phyloP scores from a whole-genome alignment of 257 asterid species.

The Nicotiana paniculata region DNA sequence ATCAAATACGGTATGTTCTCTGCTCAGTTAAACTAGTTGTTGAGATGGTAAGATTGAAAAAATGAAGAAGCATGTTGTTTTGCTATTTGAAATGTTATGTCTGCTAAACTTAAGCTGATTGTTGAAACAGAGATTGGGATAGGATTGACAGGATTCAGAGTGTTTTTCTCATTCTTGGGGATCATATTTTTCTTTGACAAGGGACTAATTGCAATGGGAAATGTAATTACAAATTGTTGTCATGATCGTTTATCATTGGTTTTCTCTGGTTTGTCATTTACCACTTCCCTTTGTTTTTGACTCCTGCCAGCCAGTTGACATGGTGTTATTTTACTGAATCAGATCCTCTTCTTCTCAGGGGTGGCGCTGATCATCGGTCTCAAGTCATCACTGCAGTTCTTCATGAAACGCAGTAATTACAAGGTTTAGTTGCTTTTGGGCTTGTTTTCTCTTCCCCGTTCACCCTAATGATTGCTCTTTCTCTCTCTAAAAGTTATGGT shows the following conservation, averaged over 20 bases:
- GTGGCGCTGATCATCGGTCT: slow-evolving; percentile 84
- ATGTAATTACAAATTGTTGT: slow-evolving; percentile 45
- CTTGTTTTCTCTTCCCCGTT: neutral
- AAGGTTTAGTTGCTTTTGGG: slow-evolving; percentile 41
- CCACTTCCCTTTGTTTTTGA: neutral
- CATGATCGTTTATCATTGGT: slow-evolving; percentile 3
- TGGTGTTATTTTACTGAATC: slow-evolving; percentile 22
- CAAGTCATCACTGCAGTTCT: slow-evolving; percentile 84
- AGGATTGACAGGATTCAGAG: slow-evolving; percentile 93
- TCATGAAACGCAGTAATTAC: slow-evolving; percentile 75
- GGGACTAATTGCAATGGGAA: slow-evolving; percentile 95
- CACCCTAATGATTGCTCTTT: neutral
- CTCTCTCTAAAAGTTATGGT: neutral
- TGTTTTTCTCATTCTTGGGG: slow-evolving; percentile 83
- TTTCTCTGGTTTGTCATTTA: slow-evolving; percentile 10
- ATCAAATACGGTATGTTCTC: neutral
- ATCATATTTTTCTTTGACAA: slow-evolving; percentile 81
- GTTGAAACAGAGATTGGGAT: slow-evolving; percentile 80
- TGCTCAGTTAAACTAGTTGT: neutral
- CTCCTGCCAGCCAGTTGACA: neutral
- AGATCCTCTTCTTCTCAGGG: slow-evolving; percentile 96
- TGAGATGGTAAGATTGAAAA: neutral
- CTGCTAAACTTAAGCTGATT: slow-evolving; percentile 15
- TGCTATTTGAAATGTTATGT: slow-evolving; percentile 8
- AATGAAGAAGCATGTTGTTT: neutral